Evolutionary conservation across 805 yeast genomes (phyloP).

Genomic region (Yarrowia deformans): DNA sequence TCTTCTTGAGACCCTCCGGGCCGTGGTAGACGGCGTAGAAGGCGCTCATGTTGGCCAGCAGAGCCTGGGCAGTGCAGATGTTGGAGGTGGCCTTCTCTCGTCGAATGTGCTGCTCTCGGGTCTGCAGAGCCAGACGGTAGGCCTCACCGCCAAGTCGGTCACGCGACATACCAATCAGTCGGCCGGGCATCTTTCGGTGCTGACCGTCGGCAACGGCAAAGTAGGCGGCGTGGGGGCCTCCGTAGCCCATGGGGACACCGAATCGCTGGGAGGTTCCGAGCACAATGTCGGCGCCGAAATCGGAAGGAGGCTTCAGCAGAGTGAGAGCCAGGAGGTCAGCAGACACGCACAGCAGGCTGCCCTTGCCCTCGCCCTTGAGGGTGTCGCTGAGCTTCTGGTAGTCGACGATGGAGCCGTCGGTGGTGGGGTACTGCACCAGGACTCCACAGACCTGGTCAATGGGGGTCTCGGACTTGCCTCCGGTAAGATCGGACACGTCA

Average conservation of each 20-base stretch:
- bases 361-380: conserved; percentile 73
- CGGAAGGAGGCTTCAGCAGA: conserved; percentile 79
- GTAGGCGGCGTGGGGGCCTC: conserved; percentile 99
- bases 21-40: conserved; percentile 98
- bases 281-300: conserved; percentile 90
- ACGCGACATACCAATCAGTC: conserved; percentile 90
- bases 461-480: conserved; percentile 51
- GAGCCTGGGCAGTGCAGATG: conserved; percentile 97
- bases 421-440: conserved; percentile 87
- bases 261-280: conserved; percentile 93
- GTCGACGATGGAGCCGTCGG: conserved; percentile 73
- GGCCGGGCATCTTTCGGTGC: conserved; percentile 94
- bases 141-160: conserved; percentile 93
- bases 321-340: conserved; percentile 91
- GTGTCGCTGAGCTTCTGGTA: conserved; percentile 65
- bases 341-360: conserved; percentile 73
- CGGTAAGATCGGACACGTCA: conserved; percentile 59
- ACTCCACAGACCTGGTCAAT: conserved; percentile 71
- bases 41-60: conserved; percentile 93
- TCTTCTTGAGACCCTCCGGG: conserved; percentile 78
- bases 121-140: conserved; percentile 89
- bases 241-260: conserved; percentile 97
- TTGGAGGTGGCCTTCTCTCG: conserved; percentile 98
- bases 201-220: conserved; percentile 83
- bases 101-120: conserved; percentile 97